phyloP scores from a whole-genome alignment of 352 stramenopile genomes.

The Phytophthora colocasiae region DNA sequence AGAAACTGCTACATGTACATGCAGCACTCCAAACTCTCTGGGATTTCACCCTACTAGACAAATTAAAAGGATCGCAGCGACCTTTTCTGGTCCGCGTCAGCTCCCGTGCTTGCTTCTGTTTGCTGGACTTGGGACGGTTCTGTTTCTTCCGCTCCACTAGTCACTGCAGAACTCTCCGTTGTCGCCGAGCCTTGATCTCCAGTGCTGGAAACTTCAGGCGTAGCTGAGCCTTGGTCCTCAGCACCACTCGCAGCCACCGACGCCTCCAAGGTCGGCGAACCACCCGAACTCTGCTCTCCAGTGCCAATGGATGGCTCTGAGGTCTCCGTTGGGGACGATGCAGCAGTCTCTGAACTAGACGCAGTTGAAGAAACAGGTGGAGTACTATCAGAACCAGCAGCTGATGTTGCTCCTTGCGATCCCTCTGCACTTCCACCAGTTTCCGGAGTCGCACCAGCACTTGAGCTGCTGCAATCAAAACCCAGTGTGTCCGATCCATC shows the following conservation, averaged over 20 bases:
- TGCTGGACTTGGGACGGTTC: not conserved
- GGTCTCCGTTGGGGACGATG: not conserved
- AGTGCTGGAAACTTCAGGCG: not conserved
- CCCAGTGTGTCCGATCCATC: constrained; percentile 2
- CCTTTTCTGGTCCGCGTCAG: constrained; percentile 1
- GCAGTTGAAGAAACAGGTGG: not conserved
- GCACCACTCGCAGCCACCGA: not conserved
- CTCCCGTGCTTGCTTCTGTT: not conserved
- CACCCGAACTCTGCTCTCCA: not conserved
- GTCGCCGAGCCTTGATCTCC: not conserved
- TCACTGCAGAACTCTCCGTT: not conserved
- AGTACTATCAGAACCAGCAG: not conserved
- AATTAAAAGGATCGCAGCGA: not conserved
- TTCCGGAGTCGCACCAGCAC: not conserved
- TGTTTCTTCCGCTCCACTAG: not conserved
- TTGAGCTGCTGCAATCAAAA: constrained; percentile 9
- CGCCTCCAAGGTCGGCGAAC: not conserved
- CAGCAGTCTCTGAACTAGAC: not conserved
- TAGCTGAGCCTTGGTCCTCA: not conserved
- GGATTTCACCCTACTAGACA: too few relatives aligned
- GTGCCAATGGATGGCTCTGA: not conserved
- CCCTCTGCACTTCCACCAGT: not conserved
- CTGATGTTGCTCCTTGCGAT: not conserved
- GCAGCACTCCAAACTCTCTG: too few relatives aligned
- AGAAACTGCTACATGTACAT: too few relatives aligned